Conservation (phyloP, 1,139 yeast genomes). For the Kazachstania sp. region DNA sequence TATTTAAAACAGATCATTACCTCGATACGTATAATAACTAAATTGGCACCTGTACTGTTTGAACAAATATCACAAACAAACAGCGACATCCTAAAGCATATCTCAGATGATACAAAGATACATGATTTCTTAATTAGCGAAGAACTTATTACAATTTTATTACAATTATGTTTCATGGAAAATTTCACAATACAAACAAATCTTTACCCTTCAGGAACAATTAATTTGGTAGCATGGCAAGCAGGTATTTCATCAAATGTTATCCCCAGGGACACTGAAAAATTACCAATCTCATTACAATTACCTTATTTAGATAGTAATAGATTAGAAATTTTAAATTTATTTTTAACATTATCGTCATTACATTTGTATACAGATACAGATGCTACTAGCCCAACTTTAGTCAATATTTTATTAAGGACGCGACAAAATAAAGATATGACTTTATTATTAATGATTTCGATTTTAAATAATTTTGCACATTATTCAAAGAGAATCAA, state of each 20-base stretch:
- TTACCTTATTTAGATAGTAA: slow-evolving; percentile 49
- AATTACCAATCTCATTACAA: slow-evolving; percentile 10
- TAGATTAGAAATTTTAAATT: slow-evolving; percentile 56
- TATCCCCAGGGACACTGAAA: not conserved
- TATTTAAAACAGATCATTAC: slow-evolving; percentile 36
- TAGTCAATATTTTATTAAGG: not conserved
- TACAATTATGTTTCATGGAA: slow-evolving; percentile 43
- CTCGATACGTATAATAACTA: slow-evolving; percentile 57
- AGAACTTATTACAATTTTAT: not conserved
- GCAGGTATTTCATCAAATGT: slow-evolving; percentile 16
- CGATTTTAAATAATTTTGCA: slow-evolving; percentile 3
- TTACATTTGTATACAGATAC: slow-evolving; percentile 42
- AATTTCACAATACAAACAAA: slow-evolving; percentile 27
- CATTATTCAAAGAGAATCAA: slow-evolving; percentile 1
- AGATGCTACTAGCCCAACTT: not conserved
- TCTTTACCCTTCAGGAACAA: slow-evolving; percentile 2
- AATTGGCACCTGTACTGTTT: slow-evolving; percentile 58
- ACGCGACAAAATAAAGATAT: not conserved
- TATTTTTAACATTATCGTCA: slow-evolving; percentile 57
- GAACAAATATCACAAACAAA: slow-evolving; percentile 32
- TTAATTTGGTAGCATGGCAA: slow-evolving; percentile 18
- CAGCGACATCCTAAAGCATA: not conserved
- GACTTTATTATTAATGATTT: slow-evolving; percentile 1
- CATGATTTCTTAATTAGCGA: not conserved
- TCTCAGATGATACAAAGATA: slow-evolving; percentile 2